These are phyloP conservation scores for Davidsoniella virescens DNA, from an alignment of 2,329 filamentous ascomycete genomes.

Conservation along the genomic window DNA sequence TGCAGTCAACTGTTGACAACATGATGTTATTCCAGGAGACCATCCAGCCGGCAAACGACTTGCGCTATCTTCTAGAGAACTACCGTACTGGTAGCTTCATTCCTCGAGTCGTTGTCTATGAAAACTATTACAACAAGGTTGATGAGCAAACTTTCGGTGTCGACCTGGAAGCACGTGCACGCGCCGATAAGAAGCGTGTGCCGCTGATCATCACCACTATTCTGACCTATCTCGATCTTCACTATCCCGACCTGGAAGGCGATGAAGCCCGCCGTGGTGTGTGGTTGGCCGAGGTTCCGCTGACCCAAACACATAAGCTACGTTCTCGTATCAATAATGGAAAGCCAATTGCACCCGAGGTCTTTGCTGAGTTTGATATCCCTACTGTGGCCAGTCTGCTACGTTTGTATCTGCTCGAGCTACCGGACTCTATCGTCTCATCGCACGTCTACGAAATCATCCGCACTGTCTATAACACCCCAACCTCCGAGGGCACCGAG, in stretches of 20 bases:
- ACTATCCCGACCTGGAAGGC: slow-evolving; percentile 93
- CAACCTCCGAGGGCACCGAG: slow-evolving; percentile 59
- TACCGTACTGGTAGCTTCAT: slow-evolving; percentile 90
- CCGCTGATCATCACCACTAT: slow-evolving; percentile 84
- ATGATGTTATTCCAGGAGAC: slow-evolving; percentile 99
- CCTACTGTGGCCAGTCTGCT: slow-evolving; percentile 83
- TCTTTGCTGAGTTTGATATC: slow-evolving; percentile 78
- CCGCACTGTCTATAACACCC: slow-evolving; percentile 85
- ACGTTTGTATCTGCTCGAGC: slow-evolving; percentile 86
- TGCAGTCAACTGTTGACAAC: slow-evolving; percentile 91
- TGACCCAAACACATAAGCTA: slow-evolving; percentile 70
- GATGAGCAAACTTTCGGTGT: slow-evolving; percentile 97
- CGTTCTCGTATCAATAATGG: slow-evolving; percentile 75
- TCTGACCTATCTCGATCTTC: slow-evolving; percentile 85
- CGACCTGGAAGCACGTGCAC: slow-evolving; percentile 85
- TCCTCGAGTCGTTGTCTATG: slow-evolving; percentile 81
- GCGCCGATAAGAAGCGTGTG: slow-evolving; percentile 89
- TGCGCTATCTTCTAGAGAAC: slow-evolving; percentile 89
- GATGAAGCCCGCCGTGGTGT: slow-evolving; percentile 84
- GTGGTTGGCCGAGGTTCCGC: slow-evolving; percentile 84
- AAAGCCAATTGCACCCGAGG: slow-evolving; percentile 57
- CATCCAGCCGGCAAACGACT: slow-evolving; percentile 78
- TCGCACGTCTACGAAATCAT: slow-evolving; percentile 98
- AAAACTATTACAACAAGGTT: slow-evolving; percentile 98
- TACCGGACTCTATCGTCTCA: slow-evolving; percentile 95